Conservation (phyloP, 2,329 filamentous ascomycete species). For the Leptographium lundbergii region DNA sequence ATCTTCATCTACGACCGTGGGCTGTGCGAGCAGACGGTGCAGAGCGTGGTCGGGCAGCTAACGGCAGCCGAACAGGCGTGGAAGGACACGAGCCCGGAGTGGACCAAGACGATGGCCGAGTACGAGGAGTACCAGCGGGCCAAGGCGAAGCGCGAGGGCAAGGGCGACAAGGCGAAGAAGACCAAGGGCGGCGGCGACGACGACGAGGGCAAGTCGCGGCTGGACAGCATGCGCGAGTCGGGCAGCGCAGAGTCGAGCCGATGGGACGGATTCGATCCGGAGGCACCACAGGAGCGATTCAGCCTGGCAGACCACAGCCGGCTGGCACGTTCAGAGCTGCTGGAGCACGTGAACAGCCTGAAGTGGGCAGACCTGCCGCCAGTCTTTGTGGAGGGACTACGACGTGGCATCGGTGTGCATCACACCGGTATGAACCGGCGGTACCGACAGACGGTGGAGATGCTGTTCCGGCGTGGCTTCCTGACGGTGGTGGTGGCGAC, state of each 20-base stretch:
- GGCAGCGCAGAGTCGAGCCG: slow-evolving; percentile 40
- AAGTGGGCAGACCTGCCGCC: not conserved
- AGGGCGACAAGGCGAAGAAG: slow-evolving; percentile 14
- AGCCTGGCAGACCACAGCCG: slow-evolving; percentile 49
- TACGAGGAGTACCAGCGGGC: slow-evolving; percentile 39
- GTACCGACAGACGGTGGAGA: slow-evolving; percentile 41
- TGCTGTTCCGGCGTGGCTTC: slow-evolving; percentile 37
- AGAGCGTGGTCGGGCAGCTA: slow-evolving; percentile 37
- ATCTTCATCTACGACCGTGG: slow-evolving; percentile 65
- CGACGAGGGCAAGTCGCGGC: slow-evolving; percentile 32
- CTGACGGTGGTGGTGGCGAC: slow-evolving; percentile 61
- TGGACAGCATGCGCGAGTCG: slow-evolving; percentile 43
- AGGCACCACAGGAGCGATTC: slow-evolving; percentile 48
- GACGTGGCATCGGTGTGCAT: not conserved
- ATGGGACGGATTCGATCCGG: slow-evolving; percentile 56
- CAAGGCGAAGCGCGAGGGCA: slow-evolving; percentile 18
- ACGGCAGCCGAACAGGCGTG: slow-evolving; percentile 39
- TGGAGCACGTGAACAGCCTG: not conserved
- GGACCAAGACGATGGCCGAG: slow-evolving; percentile 43
- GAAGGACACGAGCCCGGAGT: slow-evolving; percentile 43
- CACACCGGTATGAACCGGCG: not conserved
- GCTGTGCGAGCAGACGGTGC: slow-evolving; percentile 48
- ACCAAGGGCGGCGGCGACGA: slow-evolving; percentile 26
- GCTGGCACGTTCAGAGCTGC: not conserved
- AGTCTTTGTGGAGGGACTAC: not conserved